phyloP scores from a whole-genome alignment of 805 yeast species.

The Candida sithepensis region DNA sequence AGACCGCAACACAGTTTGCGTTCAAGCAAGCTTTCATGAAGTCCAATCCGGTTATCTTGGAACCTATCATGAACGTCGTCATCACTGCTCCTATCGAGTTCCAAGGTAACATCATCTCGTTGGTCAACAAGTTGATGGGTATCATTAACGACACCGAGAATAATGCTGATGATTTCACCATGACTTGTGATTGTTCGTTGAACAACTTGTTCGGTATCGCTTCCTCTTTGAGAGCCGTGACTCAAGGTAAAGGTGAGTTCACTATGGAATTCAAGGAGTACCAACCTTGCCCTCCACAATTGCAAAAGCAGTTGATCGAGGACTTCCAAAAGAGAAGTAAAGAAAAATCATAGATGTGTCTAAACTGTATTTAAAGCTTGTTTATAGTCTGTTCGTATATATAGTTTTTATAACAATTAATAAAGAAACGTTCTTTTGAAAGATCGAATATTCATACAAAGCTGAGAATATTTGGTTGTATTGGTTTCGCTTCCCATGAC shows the following conservation, averaged over 20 bases:
- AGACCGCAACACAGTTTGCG: conserved; percentile 88
- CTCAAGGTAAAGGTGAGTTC: conserved; percentile 99
- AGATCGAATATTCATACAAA: too few relatives aligned
- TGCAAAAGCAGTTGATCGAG: conserved; percentile 86
- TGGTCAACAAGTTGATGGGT: conserved; percentile 89
- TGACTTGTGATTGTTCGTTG: conserved; percentile 93
- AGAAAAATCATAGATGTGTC: conserved; percentile 9
- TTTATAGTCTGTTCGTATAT: background rate
- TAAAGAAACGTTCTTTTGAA: too few relatives aligned
- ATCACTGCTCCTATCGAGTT: conserved; percentile 95
- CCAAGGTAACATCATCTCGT: conserved; percentile 89
- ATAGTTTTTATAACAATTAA: too few relatives aligned
- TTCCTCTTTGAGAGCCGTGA: conserved; percentile 88
- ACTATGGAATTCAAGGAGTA: conserved; percentile 91
- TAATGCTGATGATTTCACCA: conserved; percentile 90
- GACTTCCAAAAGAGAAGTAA: conserved; percentile 64
- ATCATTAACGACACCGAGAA: conserved; percentile 92
- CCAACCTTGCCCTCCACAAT: conserved; percentile 84
- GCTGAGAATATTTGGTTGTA: too few relatives aligned
- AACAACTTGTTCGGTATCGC: conserved; percentile 97
- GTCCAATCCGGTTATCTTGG: conserved; percentile 84
- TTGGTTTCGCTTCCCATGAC: too few relatives aligned
- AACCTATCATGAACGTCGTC: conserved; percentile 93
- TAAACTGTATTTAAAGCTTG: background rate
- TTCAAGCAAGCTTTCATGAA: conserved; percentile 86